Conservation (phyloP, 1,284 basidiomycete species). For the Irpex sp. region DNA sequence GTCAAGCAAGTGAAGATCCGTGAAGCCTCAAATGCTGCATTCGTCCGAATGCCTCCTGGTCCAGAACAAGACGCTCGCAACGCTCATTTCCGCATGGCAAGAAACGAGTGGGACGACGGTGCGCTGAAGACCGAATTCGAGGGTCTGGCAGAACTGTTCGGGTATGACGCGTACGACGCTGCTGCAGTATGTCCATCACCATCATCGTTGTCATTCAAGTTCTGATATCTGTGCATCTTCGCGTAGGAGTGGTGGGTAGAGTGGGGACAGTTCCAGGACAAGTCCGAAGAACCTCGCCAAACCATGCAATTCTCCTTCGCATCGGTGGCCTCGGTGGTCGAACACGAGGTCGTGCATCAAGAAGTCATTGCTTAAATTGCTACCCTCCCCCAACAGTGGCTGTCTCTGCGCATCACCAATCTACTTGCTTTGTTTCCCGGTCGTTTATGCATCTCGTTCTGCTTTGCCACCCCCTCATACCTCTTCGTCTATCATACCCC, state of each 20-base stretch:
- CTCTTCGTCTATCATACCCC: not conserved
- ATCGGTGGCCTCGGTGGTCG: not conserved
- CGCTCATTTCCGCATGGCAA: constrained; percentile 8
- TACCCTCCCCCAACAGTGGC: not conserved
- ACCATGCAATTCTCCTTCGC: not conserved
- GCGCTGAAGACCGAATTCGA: constrained; percentile 17
- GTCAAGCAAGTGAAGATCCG: constrained; percentile 12
- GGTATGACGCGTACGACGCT: constrained; percentile 14
- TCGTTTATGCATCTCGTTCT: no score
- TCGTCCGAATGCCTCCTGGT: constrained; percentile 16
- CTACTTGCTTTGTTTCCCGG: no score
- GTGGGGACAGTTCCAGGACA: constrained; percentile 10
- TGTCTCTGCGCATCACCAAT: no score
- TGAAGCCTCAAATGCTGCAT: constrained; percentile 15
- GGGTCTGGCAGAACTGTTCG: constrained; percentile 13
- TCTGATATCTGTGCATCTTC: no score
- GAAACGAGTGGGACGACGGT: constrained; percentile 17
- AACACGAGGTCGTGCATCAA: not conserved
- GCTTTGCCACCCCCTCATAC: not conserved
- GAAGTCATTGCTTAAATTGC: not conserved
- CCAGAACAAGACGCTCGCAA: constrained; percentile 17
- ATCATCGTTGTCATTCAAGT: no score
- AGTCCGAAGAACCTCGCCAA: not conserved
- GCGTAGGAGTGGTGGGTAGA: constrained; percentile 14
- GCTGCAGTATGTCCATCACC: constrained; percentile 5